Conservation (phyloP, 2,329 filamentous ascomycete genomes). For the Chrysoporthe deuterocubensis region DNA sequence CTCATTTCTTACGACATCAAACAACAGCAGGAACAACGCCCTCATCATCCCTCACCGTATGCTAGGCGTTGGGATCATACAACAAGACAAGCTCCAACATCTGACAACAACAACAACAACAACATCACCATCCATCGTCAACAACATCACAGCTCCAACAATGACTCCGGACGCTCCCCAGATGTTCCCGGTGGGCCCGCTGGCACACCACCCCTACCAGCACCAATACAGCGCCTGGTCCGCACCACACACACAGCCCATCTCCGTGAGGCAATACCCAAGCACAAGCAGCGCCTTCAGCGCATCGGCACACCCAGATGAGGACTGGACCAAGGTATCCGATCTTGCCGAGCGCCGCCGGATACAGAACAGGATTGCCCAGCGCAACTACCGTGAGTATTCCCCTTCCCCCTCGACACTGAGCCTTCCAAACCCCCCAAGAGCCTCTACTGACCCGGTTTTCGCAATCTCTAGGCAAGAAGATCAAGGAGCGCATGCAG, state of each 20-base stretch:
- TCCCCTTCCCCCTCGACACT: conserved; percentile 19
- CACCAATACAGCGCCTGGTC: conserved; percentile 29
- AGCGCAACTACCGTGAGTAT: conserved; percentile 87
- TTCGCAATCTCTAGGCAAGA: conserved; percentile 68
- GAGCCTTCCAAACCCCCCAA: conserved; percentile 22
- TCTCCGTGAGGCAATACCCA: conserved; percentile 28
- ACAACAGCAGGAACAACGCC: not conserved
- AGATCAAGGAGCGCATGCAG: conserved; percentile 87
- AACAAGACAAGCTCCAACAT: not conserved
- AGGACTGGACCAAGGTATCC: conserved; percentile 99
- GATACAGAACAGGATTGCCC: conserved; percentile 97
- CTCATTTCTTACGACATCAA: conserved; percentile 12
- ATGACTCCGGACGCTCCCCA: conserved; percentile 29
- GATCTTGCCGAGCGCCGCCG: conserved; percentile 91
- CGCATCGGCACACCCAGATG: conserved; percentile 90
- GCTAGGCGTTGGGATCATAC: not conserved
- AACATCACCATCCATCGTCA: not conserved
- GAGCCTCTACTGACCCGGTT: not conserved
- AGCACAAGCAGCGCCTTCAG: conserved; percentile 92
- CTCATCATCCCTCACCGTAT: conserved; percentile 4
- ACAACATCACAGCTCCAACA: conserved; percentile 9
- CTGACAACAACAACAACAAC: conserved; percentile 3
- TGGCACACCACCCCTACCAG: conserved; percentile 24
- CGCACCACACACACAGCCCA: conserved; percentile 26
- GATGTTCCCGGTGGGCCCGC: conserved; percentile 28